Evolutionary conservation across 768 basidiomycete species (phyloP).

Genomic region (Tricholomella constricta): DNA sequence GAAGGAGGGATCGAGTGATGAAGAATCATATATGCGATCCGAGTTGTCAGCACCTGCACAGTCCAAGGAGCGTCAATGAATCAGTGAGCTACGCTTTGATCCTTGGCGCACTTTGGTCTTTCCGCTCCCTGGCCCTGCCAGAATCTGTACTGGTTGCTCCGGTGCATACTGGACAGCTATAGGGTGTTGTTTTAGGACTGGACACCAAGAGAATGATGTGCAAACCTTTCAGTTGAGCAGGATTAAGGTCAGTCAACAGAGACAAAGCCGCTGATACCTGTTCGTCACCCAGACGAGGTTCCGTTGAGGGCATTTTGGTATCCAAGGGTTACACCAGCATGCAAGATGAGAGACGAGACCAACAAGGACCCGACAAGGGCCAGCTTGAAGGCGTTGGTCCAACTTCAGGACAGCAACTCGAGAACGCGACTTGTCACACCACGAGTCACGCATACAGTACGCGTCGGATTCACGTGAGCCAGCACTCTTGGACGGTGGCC

Average conservation of each 20-base stretch:
- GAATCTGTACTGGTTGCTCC: conserved; percentile 67
- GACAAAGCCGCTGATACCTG: conserved; percentile 58
- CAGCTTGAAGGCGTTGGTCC: background rate
- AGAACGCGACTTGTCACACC: background rate
- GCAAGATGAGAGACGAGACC: no score
- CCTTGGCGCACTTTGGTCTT: conserved; percentile 57
- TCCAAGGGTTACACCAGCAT: no score
- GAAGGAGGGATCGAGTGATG: conserved; percentile 51
- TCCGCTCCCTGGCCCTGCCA: conserved; percentile 79
- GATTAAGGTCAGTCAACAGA: conserved; percentile 28
- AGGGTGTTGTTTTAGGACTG: background rate
- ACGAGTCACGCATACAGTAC: conserved; percentile 48
- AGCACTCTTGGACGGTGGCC: conserved; percentile 51
- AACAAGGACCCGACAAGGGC: no score
- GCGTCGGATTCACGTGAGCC: conserved; percentile 53
- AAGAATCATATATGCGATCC: conserved; percentile 67
- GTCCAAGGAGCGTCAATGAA: background rate
- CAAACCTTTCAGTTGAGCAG: conserved; percentile 17
- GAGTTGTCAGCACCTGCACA: conserved; percentile 30
- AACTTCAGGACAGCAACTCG: no score
- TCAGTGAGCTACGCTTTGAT: background rate
- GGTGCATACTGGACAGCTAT: conserved; percentile 71
- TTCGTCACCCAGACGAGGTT: background rate
- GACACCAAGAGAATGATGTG: background rate
- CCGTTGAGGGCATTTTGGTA: no score